Conservation (phyloP, 2,329 filamentous ascomycete species). For the Tothia fuscella region DNA sequence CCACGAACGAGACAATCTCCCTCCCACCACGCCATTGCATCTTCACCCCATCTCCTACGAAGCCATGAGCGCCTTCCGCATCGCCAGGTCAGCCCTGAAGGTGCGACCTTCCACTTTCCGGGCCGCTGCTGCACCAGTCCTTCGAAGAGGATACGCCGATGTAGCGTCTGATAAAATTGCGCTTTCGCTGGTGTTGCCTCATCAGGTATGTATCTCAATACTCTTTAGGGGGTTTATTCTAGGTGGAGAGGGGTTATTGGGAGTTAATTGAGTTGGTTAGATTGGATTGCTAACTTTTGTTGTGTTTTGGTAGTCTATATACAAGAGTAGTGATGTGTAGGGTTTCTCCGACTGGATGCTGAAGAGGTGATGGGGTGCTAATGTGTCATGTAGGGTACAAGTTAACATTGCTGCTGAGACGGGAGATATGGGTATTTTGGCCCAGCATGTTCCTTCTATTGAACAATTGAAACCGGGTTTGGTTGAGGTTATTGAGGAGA, state of each 20-base stretch:
- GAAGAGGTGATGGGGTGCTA: conserved; percentile 10
- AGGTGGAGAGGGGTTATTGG: neutral
- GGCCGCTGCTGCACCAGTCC: conserved; percentile 40
- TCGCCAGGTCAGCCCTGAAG: conserved; percentile 81
- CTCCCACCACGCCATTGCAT: no score
- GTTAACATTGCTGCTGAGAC: conserved; percentile 98
- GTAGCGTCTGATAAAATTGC: conserved; percentile 60
- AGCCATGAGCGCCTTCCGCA: conserved; percentile 84
- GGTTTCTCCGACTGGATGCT: conserved; percentile 5
- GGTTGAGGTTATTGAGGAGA: conserved; percentile 92
- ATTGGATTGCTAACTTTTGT: neutral
- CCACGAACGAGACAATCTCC: no score
- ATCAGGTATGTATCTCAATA: conserved; percentile 70
- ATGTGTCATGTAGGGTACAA: conserved; percentile 56
- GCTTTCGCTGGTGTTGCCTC: conserved; percentile 93
- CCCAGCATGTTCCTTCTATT: conserved; percentile 96
- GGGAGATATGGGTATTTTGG: conserved; percentile 98
- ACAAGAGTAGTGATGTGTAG: neutral
- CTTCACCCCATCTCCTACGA: neutral
- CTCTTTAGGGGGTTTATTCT: neutral
- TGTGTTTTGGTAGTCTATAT: neutral
- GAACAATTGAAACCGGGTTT: conserved; percentile 97
- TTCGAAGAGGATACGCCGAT: conserved; percentile 76
- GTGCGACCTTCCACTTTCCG: conserved; percentile 67
- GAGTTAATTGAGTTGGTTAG: neutral